These are phyloP conservation scores for Xylaria sp. DNA, from an alignment of 2,329 filamentous ascomycete species.

Conservation along the genomic window DNA sequence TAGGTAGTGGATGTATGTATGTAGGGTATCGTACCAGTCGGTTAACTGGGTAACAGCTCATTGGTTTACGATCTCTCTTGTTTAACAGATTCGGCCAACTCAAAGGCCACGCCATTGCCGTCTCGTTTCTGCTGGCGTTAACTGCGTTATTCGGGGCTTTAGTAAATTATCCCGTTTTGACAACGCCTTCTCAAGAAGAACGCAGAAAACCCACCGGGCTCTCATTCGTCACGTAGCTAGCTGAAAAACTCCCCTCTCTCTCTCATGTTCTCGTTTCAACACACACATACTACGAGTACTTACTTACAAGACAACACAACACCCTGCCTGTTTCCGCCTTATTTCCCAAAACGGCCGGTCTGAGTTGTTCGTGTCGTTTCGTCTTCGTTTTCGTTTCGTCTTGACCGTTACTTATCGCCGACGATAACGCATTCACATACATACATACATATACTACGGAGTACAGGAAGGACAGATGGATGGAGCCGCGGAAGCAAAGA, in stretches of 20 bases:
- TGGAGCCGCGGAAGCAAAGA: conserved; percentile 38
- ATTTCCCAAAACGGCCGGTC: no score
- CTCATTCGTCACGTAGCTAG: not conserved
- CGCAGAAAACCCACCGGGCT: not conserved
- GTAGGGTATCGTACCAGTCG: not conserved
- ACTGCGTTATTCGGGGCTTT: not conserved
- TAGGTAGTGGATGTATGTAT: conserved; percentile 17
- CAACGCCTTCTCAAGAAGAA: not conserved
- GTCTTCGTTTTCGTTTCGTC: no score
- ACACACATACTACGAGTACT: no score
- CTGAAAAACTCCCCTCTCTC: not conserved
- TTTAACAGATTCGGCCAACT: not conserved
- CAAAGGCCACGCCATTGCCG: conserved; percentile 6
- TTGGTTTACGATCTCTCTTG: no score
- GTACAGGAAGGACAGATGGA: conserved; percentile 23
- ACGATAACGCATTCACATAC: no score
- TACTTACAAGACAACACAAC: no score
- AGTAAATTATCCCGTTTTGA: not conserved
- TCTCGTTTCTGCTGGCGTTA: not conserved
- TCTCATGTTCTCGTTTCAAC: no score
- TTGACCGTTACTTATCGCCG: no score
- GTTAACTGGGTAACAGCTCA: no score
- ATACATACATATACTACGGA: no score
- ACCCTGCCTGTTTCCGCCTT: no score
- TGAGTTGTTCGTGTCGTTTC: no score